Evolutionary conservation across 1,284 basidiomycete genomes (phyloP), one percentile per base, ranked within the genome.

Genomic region (Ganoderma leucocontextum): DNA sequence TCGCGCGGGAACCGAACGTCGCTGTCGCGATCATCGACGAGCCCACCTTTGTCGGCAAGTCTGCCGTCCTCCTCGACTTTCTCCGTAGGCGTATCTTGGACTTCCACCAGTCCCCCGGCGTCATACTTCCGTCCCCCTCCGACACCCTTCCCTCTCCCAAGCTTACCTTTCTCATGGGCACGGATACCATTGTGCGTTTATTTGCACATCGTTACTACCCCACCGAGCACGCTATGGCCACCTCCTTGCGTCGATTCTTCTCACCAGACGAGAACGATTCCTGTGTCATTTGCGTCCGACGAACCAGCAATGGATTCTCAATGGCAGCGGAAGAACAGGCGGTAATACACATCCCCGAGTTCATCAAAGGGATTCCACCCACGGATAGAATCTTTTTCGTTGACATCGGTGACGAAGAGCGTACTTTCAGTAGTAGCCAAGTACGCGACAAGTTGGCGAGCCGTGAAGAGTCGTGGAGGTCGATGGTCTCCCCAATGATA

Each of bases 31-130:
- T 97, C 70, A 89, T 96, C 67, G 88, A 96, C 76, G 93, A 95
- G 72, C 95, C 97, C 2, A 94, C 93, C 0, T 98, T 99, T 78
- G 93, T 94, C 53, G 88, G 88, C 49, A 99, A 99, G 81, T 92
- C 94, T 13, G 82, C 85, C 22, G 79, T 86, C 25, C 83, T 95
- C 62, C 83, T 82, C n/a, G 76, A 77, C 19, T 89, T 89, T 72
- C 80, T 93, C 55, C 79, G 77, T 61, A 70, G 76, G 29, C 81
- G 84, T 68, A 57, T 73, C 67, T 41, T 68, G 33, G 53, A 60
- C 2, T 57, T 67, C 25, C 22, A 60, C 9, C 60, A 58, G n/a
- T 15, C 55, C 10, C 13, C 60, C 22, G 36, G 33, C 1, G 58
- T 22, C 33, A 29, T 61, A 12, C 53, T 33, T 49, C 38, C 67